A percentile compares a stretch with the other conserved stretches of the same genome.
Evolutionary conservation across 129 eudicot species (phyloP).

Genomic region (Ambrosia artemisiifolia): DNA sequence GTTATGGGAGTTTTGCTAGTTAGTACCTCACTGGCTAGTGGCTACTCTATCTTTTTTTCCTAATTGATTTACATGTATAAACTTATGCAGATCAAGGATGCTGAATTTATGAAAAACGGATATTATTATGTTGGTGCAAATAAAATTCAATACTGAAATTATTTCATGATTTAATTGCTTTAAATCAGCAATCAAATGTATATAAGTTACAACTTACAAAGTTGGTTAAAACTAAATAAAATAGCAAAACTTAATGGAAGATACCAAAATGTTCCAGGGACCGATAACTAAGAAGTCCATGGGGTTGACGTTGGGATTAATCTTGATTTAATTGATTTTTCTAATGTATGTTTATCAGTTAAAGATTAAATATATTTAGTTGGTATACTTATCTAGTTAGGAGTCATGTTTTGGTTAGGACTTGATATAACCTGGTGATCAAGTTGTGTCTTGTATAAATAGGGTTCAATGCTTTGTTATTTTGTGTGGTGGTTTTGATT

Average conservation of each 20-base stretch:
- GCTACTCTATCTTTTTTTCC: constrained; percentile 3
- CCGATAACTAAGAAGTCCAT: no score
- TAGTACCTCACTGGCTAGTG: constrained; percentile 26
- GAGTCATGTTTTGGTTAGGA: no score
- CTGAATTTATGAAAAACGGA: background rate
- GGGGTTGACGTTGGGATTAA: no score
- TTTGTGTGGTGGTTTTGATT: no score
- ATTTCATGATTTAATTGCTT: constrained; percentile 14
- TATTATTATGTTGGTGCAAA: background rate
- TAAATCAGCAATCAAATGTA: background rate
- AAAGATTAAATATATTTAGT: no score
- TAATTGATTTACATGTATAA: constrained; percentile 11
- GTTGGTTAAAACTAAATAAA: background rate
- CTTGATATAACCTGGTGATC: no score
- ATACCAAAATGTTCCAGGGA: background rate
- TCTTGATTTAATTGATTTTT: no score
- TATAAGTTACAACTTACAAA: constrained; percentile 16
- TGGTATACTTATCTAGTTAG: no score
- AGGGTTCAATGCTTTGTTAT: no score
- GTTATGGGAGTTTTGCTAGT: constrained; percentile 10
- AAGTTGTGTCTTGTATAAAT: no score
- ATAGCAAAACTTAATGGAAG: background rate
- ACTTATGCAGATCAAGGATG: background rate
- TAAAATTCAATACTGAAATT: background rate
- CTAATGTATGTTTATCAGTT: no score